Evolutionary conservation across 129 eudicot species (phyloP).

Genomic region (Escallonia rubra): DNA sequence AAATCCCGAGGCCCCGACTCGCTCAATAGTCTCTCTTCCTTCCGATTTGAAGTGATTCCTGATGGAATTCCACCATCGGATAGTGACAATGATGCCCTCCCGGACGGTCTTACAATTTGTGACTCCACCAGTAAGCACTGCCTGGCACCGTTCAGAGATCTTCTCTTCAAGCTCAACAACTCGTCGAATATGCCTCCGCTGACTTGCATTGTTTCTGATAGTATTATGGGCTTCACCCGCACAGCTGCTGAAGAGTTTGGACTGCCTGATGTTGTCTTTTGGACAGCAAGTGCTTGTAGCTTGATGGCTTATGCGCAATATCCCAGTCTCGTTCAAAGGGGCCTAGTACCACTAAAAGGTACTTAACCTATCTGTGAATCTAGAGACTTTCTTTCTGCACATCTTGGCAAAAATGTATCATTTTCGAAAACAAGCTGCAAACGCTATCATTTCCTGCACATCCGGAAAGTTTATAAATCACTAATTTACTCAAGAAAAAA

Average conservation of each 20-base stretch:
- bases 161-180: neutral
- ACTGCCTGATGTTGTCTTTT: neutral
- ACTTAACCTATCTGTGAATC: neutral
- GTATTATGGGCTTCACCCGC: neutral
- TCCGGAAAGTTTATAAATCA: too few species aligned
- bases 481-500: too few species aligned
- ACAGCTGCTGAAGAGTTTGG: neutral
- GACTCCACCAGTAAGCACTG: neutral
- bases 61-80: neutral
- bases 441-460: too few species aligned
- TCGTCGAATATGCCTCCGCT: neutral
- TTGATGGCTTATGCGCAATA: neutral
- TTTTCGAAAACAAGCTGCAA: too few species aligned
- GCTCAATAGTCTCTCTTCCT: neutral
- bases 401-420: too few species aligned
- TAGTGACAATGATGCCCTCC: neutral
- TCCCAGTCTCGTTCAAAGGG: neutral
- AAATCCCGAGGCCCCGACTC: neutral
- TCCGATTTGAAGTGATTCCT: constrained; percentile 1
- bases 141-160: neutral
- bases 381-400: too few species aligned
- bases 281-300: constrained; percentile 1
- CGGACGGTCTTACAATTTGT: neutral
- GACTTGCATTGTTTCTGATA: neutral
- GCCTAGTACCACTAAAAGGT: neutral